Base-by-base conservation (phyloP, 176 grass and related monocot genomes). In the Canna indica region DNA sequence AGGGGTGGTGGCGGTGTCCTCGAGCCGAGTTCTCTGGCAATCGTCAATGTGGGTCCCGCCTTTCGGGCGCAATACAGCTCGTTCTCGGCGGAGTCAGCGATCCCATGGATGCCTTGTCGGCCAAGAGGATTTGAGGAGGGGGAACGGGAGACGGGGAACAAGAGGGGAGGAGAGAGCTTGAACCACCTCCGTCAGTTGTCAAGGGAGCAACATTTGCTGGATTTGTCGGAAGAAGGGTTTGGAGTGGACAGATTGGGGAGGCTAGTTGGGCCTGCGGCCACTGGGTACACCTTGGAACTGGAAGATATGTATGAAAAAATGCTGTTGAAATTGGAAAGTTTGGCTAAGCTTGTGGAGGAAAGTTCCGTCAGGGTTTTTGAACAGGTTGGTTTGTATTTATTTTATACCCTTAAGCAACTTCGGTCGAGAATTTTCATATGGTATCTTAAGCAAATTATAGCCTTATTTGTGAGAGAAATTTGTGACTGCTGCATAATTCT, bases 261-360 rank as follows among this genome's bases (percentile, higher is more conserved):
- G 47, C 16, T 87, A 7, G 34, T 84, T 1, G 73, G 76, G 22
- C 26, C 72, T 35, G 72, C 14, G 0, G 73, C 73, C 0, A 70
- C 72, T 26, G 75, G 80, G 58, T 77, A 69, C 65, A 77, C 76
- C 0, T 45, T 15, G 0, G 81, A 77, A 70, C 77, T 91, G 79
- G 69, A 91, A 76, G 76, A 33, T 8, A 77, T 91, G 81, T 87
- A 91, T 48, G 79, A 48, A 1, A 77, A 71, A 36, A 91, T 91
- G 84, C 75, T 91, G 69, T 57, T 39, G 59, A 87, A 83, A 73
- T 69, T 91, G 24, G 88, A 80, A 50, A 72, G 75, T 70, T 83
- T 91, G 14, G 84, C 82, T 18, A 79, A 69, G 64, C 81, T 79
- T 27, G 84, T 87, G 34, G 88, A 91, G 73, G 84, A 80, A 69